A percentile compares a stretch with the other conserved stretches of the same genome.
Conservation (phyloP, 495 filamentous ascomycete species). For the Neurospora sp. region DNA sequence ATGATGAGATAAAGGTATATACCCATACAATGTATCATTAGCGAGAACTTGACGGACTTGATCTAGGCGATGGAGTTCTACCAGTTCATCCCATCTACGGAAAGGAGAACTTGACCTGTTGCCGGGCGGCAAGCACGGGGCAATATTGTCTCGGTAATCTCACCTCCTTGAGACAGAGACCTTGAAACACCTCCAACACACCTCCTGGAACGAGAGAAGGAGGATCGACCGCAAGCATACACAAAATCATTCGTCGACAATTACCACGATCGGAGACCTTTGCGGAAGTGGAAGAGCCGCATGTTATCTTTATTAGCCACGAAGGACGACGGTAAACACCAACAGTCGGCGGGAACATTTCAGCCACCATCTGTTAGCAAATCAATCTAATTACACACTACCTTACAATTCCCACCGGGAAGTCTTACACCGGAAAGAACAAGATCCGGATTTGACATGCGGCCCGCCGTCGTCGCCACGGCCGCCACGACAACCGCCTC, state of each 20-base stretch:
- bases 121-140: not conserved
- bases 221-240: not conserved
- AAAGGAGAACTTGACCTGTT: not conserved
- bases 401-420: too few species aligned
- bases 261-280: not conserved
- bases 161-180: not conserved
- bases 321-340: not conserved
- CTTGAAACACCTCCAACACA: conserved; percentile 14
- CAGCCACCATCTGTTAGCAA: too few species aligned
- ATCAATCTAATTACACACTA: too few species aligned
- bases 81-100: not conserved
- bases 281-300: not conserved
- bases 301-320: conserved; percentile 1
- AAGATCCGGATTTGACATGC: too few species aligned
- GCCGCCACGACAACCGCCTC: too few species aligned
- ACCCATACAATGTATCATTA: conserved; percentile 3
- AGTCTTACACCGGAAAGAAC: too few species aligned
- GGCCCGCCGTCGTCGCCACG: too few species aligned
- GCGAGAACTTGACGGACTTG: not conserved
- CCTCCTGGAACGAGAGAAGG: conserved; percentile 8
- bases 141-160: not conserved
- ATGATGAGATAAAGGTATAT: conserved; percentile 6
- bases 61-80: not conserved
- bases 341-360: too few species aligned
- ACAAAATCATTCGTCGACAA: not conserved